Evolutionary conservation across 106 monocot species (phyloP), one percentile per base, ranked within the genome.

Genomic region (Ottelia alismoides): DNA sequence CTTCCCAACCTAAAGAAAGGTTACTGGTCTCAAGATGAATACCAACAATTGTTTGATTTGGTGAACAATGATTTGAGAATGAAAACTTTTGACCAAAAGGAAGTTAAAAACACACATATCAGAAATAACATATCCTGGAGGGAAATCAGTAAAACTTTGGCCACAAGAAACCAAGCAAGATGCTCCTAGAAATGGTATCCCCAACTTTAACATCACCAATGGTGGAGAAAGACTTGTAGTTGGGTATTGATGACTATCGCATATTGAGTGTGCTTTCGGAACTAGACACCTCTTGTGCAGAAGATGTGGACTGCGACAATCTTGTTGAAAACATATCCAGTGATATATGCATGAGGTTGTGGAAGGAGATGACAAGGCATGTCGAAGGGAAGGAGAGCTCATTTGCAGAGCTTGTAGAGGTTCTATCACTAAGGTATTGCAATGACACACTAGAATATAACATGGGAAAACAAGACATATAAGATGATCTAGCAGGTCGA

Each of bases 61-160:
- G 87, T 88, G n/a, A 82, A 88, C 47, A 12, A 57, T 66, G 82
- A 88, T 70, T 68, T 82, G 62, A 57, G 46, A 40, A 47, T 82
- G 64, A 88, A 76, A 65, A 78, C 67, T 35, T 66, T 50, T 63
- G 48, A 75, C 21, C 44, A 70, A 47, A 70, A 72, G 49, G 30
- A 72, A 11, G 22, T 57, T 4, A 67, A 65, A 47, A 60, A 78
- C 55, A 66, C 49, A n/a, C 60, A 94, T 88, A 51, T 76, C 30
- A 81, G 71, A 62, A 85, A 85, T 22, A 82, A 83, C 63, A 98
- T 98, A 28, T 53, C 82, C 47, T 98, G 98, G 98, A 65, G 69
- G 49, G 79, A 85, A 23, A 90, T 98, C 56, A 79, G 90, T 70
- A 47, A 67, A 17, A 90, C 79, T 52, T 45, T 98, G 59, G 14